phyloP scores from a whole-genome alignment of 2,329 filamentous ascomycete genomes.

The Camillea tinctor region DNA sequence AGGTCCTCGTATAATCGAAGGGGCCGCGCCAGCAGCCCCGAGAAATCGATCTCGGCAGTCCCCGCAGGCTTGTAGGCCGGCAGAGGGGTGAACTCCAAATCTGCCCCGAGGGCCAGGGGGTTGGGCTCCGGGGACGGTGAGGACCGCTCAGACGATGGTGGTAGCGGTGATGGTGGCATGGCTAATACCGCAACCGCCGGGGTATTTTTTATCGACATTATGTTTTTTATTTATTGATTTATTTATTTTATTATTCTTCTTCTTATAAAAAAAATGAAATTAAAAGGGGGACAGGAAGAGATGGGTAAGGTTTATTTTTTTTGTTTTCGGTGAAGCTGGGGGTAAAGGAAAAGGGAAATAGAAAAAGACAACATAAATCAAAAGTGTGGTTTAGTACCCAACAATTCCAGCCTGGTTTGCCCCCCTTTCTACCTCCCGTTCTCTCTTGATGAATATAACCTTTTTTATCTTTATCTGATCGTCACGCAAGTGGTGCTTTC shows the following conservation, averaged over 20 bases:
- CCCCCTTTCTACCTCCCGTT: not conserved
- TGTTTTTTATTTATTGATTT: not conserved
- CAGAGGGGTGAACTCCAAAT: slow-evolving; percentile 51
- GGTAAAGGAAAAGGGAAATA: not conserved
- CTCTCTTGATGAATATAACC: not conserved
- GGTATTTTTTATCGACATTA: not conserved
- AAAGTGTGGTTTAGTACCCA: not conserved
- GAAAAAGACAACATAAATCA: not conserved
- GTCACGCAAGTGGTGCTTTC: not conserved
- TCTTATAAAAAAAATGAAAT: too few relatives aligned
- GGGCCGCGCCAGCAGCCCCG: slow-evolving; percentile 67
- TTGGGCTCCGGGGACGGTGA: slow-evolving; percentile 50
- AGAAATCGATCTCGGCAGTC: slow-evolving; percentile 61
- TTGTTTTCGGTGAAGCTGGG: too few relatives aligned
- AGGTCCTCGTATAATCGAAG: slow-evolving; percentile 83
- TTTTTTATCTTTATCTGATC: not conserved
- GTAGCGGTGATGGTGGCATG: not conserved
- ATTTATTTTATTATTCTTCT: not conserved
- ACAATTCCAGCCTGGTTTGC: not conserved
- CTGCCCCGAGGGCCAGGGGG: slow-evolving; percentile 51
- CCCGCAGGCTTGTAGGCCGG: slow-evolving; percentile 56
- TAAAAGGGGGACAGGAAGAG: too few relatives aligned
- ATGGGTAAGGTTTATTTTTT: too few relatives aligned
- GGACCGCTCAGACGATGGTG: slow-evolving; percentile 21
- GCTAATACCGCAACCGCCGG: not conserved